phyloP scores from a whole-genome alignment of 305 asterid species.

The Solanum chacoense region DNA sequence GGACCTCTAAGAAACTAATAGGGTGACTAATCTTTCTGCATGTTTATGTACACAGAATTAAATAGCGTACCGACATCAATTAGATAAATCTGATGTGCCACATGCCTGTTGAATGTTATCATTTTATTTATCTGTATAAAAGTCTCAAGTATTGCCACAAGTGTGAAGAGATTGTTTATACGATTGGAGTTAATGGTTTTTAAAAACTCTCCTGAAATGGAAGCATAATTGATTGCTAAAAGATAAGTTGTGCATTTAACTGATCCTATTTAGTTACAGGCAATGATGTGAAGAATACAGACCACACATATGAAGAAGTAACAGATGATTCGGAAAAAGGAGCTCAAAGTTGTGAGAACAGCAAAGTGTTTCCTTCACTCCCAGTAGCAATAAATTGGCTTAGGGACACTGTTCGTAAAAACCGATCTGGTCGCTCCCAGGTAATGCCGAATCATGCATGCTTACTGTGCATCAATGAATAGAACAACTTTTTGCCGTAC shows the following conservation, averaged over 20 bases:
- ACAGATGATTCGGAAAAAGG: slow-evolving; percentile 33
- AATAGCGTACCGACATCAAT: not conserved
- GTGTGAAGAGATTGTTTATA: not conserved
- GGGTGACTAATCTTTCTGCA: not conserved
- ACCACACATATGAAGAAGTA: slow-evolving; percentile 35
- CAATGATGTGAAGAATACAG: slow-evolving; percentile 40
- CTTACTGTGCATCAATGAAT: not conserved
- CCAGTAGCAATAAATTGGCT: slow-evolving; percentile 88
- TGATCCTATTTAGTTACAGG: slow-evolving; percentile 30
- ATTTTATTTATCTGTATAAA: not conserved
- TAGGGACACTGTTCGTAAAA: slow-evolving; percentile 49
- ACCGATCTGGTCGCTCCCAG: slow-evolving; percentile 66
- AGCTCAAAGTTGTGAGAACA: slow-evolving; percentile 38
- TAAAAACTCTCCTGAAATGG: not conserved
- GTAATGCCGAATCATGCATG: slow-evolving; percentile 20
- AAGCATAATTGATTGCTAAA: not conserved
- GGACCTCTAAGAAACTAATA: not conserved
- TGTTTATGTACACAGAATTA: not conserved
- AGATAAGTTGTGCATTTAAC: not conserved
- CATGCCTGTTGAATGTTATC: not conserved
- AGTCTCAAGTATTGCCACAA: not conserved
- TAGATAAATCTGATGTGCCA: not conserved
- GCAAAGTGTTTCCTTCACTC: slow-evolving; percentile 72
- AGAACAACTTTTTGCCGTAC: not conserved
- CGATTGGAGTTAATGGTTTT: not conserved